A percentile compares a stretch with the other conserved stretches of the same genome.
These are phyloP conservation scores for Corylus heterophylla DNA, from an alignment of 306 rosid species.

Conservation along the genomic window DNA sequence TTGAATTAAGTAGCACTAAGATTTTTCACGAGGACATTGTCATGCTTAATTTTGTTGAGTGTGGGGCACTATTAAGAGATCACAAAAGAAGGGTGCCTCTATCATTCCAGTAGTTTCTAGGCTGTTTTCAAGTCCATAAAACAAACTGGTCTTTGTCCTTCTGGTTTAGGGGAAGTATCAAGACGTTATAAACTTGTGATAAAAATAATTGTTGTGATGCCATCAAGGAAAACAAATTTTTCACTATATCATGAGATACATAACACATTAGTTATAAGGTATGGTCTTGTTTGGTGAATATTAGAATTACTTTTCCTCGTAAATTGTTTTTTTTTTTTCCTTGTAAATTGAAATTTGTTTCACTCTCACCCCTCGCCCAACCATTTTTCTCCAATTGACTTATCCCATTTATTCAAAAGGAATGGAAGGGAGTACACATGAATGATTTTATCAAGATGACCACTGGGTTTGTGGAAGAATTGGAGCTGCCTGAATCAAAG, in stretches of 20 bases:
- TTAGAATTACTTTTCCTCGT: no score
- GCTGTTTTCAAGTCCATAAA: background rate
- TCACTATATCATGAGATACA: background rate
- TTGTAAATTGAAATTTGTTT: background rate
- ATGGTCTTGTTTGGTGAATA: no score
- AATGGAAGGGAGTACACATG: constrained; percentile 64
- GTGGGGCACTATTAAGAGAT: background rate
- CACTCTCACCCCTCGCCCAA: background rate
- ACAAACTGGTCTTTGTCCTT: background rate
- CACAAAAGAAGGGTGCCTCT: background rate
- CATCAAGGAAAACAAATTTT: no score
- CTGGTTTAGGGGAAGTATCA: no score
- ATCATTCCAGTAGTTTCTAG: background rate
- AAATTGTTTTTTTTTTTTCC: no score
- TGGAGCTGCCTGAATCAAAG: constrained; percentile 70
- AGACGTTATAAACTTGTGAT: background rate
- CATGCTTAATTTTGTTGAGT: background rate
- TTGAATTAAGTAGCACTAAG: background rate
- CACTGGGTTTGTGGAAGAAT: constrained; percentile 51
- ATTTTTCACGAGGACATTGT: background rate
- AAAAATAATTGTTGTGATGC: background rate
- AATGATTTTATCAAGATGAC: constrained; percentile 79
- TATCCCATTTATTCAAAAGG: constrained; percentile 39
- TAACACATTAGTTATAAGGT: background rate
- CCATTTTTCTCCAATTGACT: constrained; percentile 19